A percentile compares a stretch with the other conserved stretches of the same genome.
These are phyloP conservation scores for Pleurotus djamor DNA, from an alignment of 768 basidiomycete species.

Conservation along the genomic window DNA sequence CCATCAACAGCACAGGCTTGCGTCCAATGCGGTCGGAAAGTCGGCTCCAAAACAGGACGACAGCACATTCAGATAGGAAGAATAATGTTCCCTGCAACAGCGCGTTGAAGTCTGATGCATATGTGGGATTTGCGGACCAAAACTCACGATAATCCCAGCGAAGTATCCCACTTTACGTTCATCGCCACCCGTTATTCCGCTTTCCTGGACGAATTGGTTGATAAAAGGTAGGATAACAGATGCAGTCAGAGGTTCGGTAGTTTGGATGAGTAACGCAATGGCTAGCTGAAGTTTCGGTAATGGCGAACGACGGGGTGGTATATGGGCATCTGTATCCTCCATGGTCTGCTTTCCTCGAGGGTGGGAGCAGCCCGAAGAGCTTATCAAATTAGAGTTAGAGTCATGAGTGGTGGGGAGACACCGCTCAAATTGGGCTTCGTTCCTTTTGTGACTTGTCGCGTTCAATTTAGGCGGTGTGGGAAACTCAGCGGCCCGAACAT, in stretches of 20 bases:
- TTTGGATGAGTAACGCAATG: constrained; percentile 26
- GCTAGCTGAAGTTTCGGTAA: constrained; percentile 27
- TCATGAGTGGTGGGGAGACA: no score
- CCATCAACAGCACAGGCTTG: constrained; percentile 40
- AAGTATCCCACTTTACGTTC: constrained; percentile 74
- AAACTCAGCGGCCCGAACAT: no score
- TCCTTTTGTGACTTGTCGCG: no score
- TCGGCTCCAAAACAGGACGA: constrained; percentile 43
- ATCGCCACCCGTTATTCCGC: constrained; percentile 68
- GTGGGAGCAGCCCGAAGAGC: no score
- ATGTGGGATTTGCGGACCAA: no score
- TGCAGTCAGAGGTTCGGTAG: constrained; percentile 32
- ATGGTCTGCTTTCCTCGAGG: neutral
- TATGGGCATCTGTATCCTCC: neutral
- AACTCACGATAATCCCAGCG: constrained; percentile 66
- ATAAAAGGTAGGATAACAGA: constrained; percentile 39
- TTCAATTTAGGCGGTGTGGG: no score
- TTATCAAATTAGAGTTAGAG: no score
- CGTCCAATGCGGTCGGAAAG: constrained; percentile 43
- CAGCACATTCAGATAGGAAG: constrained; percentile 39
- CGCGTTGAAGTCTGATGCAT: no score
- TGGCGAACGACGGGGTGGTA: constrained; percentile 14
- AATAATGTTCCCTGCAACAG: constrained; percentile 36
- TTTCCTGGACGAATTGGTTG: constrained; percentile 47
- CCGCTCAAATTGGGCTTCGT: no score